Conservation (phyloP, 495 filamentous ascomycete species). For the Trichoderma virens region DNA sequence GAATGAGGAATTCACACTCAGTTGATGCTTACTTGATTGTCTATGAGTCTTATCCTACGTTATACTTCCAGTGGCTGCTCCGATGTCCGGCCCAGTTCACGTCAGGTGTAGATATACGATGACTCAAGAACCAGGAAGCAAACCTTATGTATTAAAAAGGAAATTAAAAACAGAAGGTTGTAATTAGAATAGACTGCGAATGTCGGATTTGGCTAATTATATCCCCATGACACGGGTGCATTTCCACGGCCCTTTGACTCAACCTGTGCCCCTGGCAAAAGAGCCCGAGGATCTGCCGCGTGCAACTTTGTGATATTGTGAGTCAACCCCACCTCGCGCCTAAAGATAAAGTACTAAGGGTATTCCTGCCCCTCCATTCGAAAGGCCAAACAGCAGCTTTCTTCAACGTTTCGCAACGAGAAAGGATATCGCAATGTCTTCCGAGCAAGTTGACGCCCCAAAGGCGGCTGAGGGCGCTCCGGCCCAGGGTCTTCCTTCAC, state of each 20-base stretch:
- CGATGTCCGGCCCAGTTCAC: not conserved
- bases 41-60: not conserved
- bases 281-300: constrained; percentile 4
- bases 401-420: not conserved
- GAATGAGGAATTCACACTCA: not conserved
- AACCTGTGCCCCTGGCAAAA: not conserved
- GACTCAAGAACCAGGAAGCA: not conserved
- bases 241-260: not conserved
- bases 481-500: constrained; percentile 1
- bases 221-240: not conserved
- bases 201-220: no score
- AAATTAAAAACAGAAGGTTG: not conserved
- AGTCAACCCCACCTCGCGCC: constrained; percentile 8
- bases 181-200: not conserved
- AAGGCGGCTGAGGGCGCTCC: constrained; percentile 10
- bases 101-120: not conserved
- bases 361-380: not conserved
- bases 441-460: not conserved
- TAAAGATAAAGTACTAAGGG: constrained; percentile 9
- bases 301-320: not conserved
- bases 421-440: not conserved
- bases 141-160: not conserved
- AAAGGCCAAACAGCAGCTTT: not conserved
- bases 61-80: not conserved
- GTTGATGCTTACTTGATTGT: not conserved